These are phyloP conservation scores for Aureobasidium mangrovei DNA, from an alignment of 2,329 filamentous ascomycete genomes.

Conservation along the genomic window DNA sequence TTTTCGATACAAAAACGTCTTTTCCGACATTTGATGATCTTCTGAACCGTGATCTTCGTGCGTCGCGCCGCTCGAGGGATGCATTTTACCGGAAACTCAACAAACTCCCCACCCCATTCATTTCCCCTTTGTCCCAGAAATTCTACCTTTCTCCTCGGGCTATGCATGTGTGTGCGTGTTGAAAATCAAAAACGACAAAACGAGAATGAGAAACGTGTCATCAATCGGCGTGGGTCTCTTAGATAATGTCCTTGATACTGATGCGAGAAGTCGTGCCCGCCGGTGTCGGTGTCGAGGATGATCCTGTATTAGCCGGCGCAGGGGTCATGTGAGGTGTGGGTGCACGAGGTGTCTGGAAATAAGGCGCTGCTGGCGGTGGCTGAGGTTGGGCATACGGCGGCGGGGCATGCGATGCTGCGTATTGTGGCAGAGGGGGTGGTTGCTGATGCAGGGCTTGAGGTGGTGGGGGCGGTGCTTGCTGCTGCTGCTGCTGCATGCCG, in stretches of 20 bases:
- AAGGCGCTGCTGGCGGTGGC: conserved; percentile 14
- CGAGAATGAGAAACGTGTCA: conserved; percentile 1
- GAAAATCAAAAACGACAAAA: conserved; percentile 3
- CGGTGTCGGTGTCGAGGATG: neutral
- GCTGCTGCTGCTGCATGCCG: conserved; percentile 11
- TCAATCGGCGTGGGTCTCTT: neutral
- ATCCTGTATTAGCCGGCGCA: neutral
- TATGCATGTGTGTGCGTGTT: conserved; percentile 1
- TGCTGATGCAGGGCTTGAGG: conserved; percentile 1
- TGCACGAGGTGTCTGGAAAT: conserved; percentile 12
- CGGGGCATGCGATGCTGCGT: conserved; percentile 8
- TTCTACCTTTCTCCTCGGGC: conserved; percentile 8
- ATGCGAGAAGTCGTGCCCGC: conserved; percentile 20
- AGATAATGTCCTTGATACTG: conserved; percentile 31
- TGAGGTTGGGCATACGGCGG: conserved; percentile 15
- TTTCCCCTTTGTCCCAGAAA: neutral
- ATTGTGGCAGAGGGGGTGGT: conserved; percentile 17
- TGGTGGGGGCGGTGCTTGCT: conserved; percentile 10
- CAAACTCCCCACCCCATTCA: neutral
- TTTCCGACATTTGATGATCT: too few species aligned
- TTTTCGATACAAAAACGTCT: too few species aligned
- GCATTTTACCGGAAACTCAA: too few species aligned
- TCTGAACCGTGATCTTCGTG: too few species aligned
- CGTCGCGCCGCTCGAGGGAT: too few species aligned
- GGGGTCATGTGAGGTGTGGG: conserved; percentile 14